Evolutionary conservation across 768 basidiomycete species (phyloP).

Genomic region (Leccinum uliginosum): DNA sequence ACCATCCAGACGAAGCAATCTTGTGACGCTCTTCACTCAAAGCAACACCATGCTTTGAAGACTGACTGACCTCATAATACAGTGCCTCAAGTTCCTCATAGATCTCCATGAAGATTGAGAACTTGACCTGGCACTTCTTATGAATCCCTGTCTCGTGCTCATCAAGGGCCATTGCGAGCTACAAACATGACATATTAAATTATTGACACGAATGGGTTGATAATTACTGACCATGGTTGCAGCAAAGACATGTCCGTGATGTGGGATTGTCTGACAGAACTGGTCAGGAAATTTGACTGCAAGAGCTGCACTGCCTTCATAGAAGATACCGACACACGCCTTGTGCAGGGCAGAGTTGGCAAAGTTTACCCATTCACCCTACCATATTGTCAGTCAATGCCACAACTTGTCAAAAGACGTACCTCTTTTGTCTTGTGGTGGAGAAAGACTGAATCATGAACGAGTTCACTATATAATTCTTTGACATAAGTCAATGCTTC

Average conservation of each 20-base stretch:
- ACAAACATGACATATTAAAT: too few species aligned
- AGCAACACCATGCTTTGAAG: too few species aligned
- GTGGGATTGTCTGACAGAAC: not conserved
- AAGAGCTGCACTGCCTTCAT: not conserved
- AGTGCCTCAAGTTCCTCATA: too few species aligned
- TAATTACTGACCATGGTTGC: not conserved
- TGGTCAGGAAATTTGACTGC: not conserved
- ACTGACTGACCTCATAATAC: too few species aligned
- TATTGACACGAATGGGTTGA: too few species aligned
- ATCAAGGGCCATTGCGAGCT: too few species aligned
- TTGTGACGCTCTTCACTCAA: too few species aligned
- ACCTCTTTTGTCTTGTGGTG: not conserved
- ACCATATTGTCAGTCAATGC: not conserved
- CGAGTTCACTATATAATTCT: not conserved
- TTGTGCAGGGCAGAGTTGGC: not conserved
- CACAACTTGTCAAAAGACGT: not conserved
- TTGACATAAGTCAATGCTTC: not conserved
- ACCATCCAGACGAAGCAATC: too few species aligned
- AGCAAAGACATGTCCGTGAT: not conserved
- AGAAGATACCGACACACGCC: not conserved
- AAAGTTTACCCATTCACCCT: not conserved
- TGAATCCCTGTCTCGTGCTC: too few species aligned
- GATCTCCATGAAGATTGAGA: too few species aligned
- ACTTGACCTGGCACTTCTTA: too few species aligned
- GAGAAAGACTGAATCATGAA: not conserved